Evolutionary conservation across 768 basidiomycete species (phyloP).

Genomic region (Kwoniella sp.): DNA sequence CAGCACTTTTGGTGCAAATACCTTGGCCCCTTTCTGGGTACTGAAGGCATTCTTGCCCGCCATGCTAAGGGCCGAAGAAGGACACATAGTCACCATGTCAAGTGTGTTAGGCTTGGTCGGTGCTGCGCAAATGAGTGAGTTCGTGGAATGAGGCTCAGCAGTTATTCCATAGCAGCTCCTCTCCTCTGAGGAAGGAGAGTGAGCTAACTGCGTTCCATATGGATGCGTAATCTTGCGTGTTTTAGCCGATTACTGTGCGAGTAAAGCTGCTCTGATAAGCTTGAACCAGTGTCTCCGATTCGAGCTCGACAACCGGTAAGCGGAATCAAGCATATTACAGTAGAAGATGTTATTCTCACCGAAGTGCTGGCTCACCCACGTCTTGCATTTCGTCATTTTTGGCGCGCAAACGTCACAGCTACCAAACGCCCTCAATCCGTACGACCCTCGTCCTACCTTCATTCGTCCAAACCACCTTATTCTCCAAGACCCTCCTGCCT

Average conservation of each 20-base stretch:
- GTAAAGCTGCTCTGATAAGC: conserved; percentile 83
- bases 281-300: conserved; percentile 82
- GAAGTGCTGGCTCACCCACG: conserved; percentile 15
- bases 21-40: conserved; percentile 85
- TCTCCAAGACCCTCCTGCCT: conserved; percentile 63
- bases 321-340: conserved; percentile 12
- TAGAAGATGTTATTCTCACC: not conserved
- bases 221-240: not conserved
- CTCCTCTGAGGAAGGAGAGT: not conserved
- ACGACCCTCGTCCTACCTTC: conserved; percentile 84
- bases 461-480: conserved; percentile 76
- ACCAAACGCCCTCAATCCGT: conserved; percentile 74
- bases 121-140: conserved; percentile 74
- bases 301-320: conserved; percentile 78
- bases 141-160: not conserved
- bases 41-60: conserved; percentile 89
- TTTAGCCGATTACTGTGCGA: conserved; percentile 83
- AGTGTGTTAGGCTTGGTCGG: conserved; percentile 75
- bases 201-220: not conserved
- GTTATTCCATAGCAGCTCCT: too few species aligned
- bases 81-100: conserved; percentile 85
- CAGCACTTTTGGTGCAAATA: conserved; percentile 89
- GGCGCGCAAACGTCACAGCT: conserved; percentile 59
- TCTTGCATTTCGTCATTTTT: conserved; percentile 20
- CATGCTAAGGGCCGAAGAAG: conserved; percentile 74